These are phyloP conservation scores for Saprolegnia parasitica DNA, from an alignment of 352 stramenopile genomes.

Conservation along the genomic window DNA sequence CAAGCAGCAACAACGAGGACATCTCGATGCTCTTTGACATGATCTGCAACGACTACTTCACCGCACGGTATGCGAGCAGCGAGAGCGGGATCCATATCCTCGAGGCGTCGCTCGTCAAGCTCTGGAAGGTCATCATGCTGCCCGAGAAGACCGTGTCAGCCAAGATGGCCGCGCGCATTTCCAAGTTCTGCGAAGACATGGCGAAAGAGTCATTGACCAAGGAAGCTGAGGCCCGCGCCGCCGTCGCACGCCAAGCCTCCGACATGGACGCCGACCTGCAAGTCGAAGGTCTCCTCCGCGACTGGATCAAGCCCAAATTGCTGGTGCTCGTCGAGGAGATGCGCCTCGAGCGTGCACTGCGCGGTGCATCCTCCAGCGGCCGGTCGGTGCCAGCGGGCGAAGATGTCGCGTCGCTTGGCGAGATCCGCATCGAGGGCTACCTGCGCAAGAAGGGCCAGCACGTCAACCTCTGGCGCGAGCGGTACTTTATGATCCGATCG, in stretches of 20 bases:
- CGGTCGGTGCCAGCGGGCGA: slow-evolving; percentile 24
- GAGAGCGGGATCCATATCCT: slow-evolving; percentile 80
- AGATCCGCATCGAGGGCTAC: slow-evolving; percentile 85
- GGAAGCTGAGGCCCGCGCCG: slow-evolving; percentile 24
- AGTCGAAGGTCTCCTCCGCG: slow-evolving; percentile 31
- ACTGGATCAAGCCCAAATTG: slow-evolving; percentile 73
- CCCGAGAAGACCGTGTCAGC: slow-evolving; percentile 29
- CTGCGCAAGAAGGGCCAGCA: slow-evolving; percentile 83
- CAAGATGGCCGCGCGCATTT: slow-evolving; percentile 46
- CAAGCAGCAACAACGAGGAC: slow-evolving; percentile 36
- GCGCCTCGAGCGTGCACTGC: slow-evolving; percentile 58
- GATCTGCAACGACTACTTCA: slow-evolving; percentile 83
- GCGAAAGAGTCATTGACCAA: slow-evolving; percentile 34
- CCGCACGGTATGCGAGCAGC: slow-evolving; percentile 73
- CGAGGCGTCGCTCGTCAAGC: slow-evolving; percentile 72
- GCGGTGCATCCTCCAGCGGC: slow-evolving; percentile 9
- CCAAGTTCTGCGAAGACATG: slow-evolving; percentile 58
- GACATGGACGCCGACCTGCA: slow-evolving; percentile 32
- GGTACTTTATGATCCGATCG: slow-evolving; percentile 86
- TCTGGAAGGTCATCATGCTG: slow-evolving; percentile 66
- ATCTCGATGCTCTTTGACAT: slow-evolving; percentile 83
- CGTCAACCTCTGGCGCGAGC: slow-evolving; percentile 79
- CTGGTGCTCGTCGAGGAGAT: slow-evolving; percentile 71
- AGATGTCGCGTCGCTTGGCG: slow-evolving; percentile 34
- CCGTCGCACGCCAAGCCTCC: background rate